Evolutionary conservation across 1,284 basidiomycete species (phyloP), one percentile per base, ranked within the genome.

Genomic region (Apiotrichum porosum): DNA sequence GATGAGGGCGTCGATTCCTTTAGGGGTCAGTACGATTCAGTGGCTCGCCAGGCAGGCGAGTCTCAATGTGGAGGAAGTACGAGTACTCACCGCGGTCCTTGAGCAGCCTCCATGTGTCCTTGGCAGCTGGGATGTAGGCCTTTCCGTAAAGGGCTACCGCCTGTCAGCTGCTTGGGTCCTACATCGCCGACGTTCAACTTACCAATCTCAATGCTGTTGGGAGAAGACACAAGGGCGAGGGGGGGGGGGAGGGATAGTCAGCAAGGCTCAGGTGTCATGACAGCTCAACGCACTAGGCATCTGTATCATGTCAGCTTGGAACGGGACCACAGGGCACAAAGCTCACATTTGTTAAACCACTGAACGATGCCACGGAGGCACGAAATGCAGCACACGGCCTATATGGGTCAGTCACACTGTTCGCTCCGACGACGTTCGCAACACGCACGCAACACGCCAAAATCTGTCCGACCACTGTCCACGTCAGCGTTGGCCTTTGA

Each of bases 81-180:
- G 4, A 76, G n/a, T n/a, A n/a, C n/a, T n/a, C n/a, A n/a, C 84
- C 90, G 49, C 88, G 81, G 63, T 92, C 85, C 62, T 81, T 83
- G 75, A 93, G 82, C 45, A 92, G 68, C n/a, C 79, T 78, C 88
- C 88, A 94, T 0, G 90, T 90, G 66, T 91, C 88, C 71, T 87
- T 90, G 4, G 90, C 88, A n/a, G 90, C 90, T 15, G 76, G 66
- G 44, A 90, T 80, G 63, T 93, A 94, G 1, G 83, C 75, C 73
- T 94, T 93, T 21, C 90, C 90, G 68, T 91, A 93, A 3, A 93
- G 76, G 0, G 87, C n/a, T n/a, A n/a, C n/a, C n/a, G n/a, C n/a
- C n/a, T n/a, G n/a, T n/a, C n/a, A n/a, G n/a, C n/a, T n/a, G n/a
- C n/a, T n/a, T n/a, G n/a, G n/a, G n/a, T n/a, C n/a, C n/a, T n/a